These are phyloP conservation scores for Puccinia polysora DNA, from an alignment of 1,284 basidiomycete genomes.

Conservation along the genomic window DNA sequence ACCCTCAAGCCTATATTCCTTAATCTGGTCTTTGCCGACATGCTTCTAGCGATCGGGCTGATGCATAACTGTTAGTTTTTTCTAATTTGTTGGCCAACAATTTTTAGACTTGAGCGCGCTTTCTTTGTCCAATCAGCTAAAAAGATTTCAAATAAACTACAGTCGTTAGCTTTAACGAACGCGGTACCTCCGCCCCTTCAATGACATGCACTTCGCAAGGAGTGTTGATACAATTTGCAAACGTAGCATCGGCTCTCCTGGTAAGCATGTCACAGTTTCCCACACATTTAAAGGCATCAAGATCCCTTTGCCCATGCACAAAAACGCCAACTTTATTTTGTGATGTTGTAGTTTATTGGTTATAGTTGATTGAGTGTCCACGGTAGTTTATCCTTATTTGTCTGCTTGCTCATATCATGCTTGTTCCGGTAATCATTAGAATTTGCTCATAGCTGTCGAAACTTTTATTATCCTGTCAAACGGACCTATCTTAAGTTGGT, in stretches of 20 bases:
- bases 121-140: not conserved
- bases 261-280: not conserved
- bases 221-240: conserved; percentile 21
- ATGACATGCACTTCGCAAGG: conserved; percentile 27
- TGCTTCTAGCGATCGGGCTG: conserved; percentile 25
- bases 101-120: not conserved
- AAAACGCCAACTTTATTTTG: too few species aligned
- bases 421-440: conserved; percentile 4
- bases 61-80: conserved; percentile 33
- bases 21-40: conserved; percentile 19
- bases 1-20: conserved; percentile 22
- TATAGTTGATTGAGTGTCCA: too few species aligned
- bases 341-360: too few species aligned
- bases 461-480: conserved; percentile 32
- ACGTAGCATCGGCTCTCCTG: conserved; percentile 26
- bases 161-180: conserved; percentile 6
- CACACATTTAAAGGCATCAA: not conserved
- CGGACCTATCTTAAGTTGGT: not conserved
- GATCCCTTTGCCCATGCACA: too few species aligned
- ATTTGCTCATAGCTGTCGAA: conserved; percentile 28
- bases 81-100: not conserved
- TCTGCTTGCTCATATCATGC: not conserved
- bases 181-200: not conserved
- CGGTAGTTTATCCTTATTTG: too few species aligned
- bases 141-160: not conserved